Conservation (phyloP, 371 early-diverging fungal genomes). For the Zychaea mexicana region DNA sequence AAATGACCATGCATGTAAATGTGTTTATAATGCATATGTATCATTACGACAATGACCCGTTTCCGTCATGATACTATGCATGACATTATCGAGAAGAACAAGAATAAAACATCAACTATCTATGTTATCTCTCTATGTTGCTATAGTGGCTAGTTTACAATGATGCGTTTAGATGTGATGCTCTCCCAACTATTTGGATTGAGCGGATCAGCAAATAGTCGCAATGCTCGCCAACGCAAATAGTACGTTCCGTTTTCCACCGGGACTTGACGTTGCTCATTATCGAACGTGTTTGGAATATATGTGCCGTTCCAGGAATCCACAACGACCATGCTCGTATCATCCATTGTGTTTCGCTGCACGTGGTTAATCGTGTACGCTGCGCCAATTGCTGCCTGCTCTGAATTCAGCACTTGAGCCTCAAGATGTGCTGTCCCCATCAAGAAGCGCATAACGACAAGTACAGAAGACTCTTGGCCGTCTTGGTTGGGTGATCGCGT, state of each 20-base stretch:
- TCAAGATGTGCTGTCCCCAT: conserved; percentile 13
- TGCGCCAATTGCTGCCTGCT: conserved; percentile 1
- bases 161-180: conserved; percentile 8
- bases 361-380: background rate
- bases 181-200: conserved; percentile 21
- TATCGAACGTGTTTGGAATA: conserved; percentile 5
- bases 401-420: conserved; percentile 8
- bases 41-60: too few relatives aligned
- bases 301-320: conserved; percentile 20
- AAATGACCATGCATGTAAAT: too few relatives aligned
- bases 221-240: conserved; percentile 19
- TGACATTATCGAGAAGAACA: too few relatives aligned
- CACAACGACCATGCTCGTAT: background rate
- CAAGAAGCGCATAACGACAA: conserved; percentile 6
- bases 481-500: background rate
- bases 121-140: too few relatives aligned
- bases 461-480: background rate
- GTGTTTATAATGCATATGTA: too few relatives aligned
- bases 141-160: conserved; percentile 2
- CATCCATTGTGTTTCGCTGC: conserved; percentile 15
- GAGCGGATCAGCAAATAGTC: conserved; percentile 15
- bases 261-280: background rate
- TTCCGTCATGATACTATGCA: too few relatives aligned
- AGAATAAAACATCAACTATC: background rate
- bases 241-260: conserved; percentile 9